Base-by-base conservation (phyloP, 495 filamentous ascomycete species). In the Penicillium turbatum region DNA sequence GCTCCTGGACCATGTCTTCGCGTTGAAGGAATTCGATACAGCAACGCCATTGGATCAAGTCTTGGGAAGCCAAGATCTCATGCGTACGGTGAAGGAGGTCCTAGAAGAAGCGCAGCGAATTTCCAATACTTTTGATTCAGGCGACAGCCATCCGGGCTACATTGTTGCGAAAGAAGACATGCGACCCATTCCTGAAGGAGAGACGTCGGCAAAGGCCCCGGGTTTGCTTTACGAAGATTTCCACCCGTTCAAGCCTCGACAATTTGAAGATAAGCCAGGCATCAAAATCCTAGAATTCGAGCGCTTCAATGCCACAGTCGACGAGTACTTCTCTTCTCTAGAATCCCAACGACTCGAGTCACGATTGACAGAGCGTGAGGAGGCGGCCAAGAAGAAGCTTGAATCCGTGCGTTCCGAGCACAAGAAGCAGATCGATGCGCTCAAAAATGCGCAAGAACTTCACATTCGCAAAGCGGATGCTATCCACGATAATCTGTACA, bases 291-390 rank as follows among this genome's bases (percentile, higher is more conserved):
- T 97, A 8, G 78, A 86, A 48, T 90, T 89, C 59, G 81, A 89
- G 2, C 86, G 86, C 48, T 95, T 90, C 76, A 96, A 96, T 66
- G 88, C 86, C 50, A 93, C 91, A 0, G 90, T 95, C 0, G 93
- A 98, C 60, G 88, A 95, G 56, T 98, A 96, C 68, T 98, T 92
- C 67, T 98, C 93, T 1, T 96, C 92, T 0, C 81, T 97, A 16
- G 93, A 98, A 68, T 89, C 90, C 0, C 93, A 97, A 66, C 95
- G 89, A 60, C 79, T 97, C 9, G 87, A 92, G 68, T 92, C 89
- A 0, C 74, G 83, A 12, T 72, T 98, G 19, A 81, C 81, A 24
- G 93, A 96, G 63, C 82, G 84, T 11, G 90, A 97, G 65, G 81
- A 86, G 27, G 77, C 79, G 11, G 93, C 93, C 4, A 88, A 85